A percentile compares a stretch with the other conserved stretches of the same genome.
Conservation (phyloP, 768 basidiomycete genomes). For the Psilocybe azurescens region DNA sequence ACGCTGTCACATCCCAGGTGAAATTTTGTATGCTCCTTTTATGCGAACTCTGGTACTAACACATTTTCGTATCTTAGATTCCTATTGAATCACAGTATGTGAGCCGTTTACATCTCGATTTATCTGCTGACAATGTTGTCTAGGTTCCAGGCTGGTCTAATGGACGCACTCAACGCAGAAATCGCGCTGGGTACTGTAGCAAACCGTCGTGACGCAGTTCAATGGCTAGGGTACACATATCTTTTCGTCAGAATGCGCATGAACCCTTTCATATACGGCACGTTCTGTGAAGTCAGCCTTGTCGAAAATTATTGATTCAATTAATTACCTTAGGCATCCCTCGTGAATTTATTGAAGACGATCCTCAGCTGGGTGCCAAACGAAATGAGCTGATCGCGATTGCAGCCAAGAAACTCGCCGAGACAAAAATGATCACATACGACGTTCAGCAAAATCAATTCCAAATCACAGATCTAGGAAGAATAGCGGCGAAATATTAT, state of each 20-base stretch:
- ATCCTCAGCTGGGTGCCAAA: conserved; percentile 74
- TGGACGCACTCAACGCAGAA: conserved; percentile 94
- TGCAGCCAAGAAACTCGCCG: conserved; percentile 71
- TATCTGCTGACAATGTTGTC: conserved; percentile 7
- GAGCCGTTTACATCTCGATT: background rate
- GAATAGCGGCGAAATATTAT: conserved; percentile 97
- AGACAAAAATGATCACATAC: conserved; percentile 83
- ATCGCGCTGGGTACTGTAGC: conserved; percentile 94
- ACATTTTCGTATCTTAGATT: conserved; percentile 52
- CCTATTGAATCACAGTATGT: conserved; percentile 95
- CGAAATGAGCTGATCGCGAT: conserved; percentile 68
- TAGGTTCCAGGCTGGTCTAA: conserved; percentile 83
- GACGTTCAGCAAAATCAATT: conserved; percentile 64
- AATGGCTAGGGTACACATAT: conserved; percentile 98
- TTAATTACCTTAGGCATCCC: conserved; percentile 64
- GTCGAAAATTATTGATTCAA: background rate
- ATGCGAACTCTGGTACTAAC: background rate
- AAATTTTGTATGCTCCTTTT: conserved; percentile 16
- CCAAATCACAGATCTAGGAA: conserved; percentile 86
- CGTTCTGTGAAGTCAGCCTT: background rate
- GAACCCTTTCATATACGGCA: conserved; percentile 88
- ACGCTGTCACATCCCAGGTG: conserved; percentile 87
- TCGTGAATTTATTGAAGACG: conserved; percentile 68
- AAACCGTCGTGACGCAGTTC: conserved; percentile 82
- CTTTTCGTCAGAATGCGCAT: conserved; percentile 94